Percentiles rank a stretch among this genome's conserved stretches.
phyloP scores from a whole-genome alignment of 2,329 filamentous ascomycete species.

The Pleomassaria siparia region DNA sequence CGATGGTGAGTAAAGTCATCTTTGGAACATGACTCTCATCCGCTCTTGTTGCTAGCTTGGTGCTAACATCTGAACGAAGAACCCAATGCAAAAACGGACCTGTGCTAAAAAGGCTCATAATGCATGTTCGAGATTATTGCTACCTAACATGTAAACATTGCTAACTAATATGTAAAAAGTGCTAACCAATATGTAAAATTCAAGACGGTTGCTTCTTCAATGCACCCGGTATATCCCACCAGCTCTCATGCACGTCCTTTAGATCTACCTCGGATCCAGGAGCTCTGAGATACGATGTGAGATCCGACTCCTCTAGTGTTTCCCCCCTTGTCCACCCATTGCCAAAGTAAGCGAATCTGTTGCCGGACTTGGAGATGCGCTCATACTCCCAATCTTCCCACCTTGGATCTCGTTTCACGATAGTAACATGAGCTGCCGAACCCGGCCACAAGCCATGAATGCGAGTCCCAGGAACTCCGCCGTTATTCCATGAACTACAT shows the following conservation, averaged over 20 bases:
- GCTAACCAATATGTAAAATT: neutral
- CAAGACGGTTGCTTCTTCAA: constrained; percentile 9
- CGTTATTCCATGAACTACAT: constrained; percentile 74
- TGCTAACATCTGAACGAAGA: too few relatives aligned
- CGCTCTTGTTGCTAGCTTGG: too few relatives aligned
- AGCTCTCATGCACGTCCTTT: constrained; percentile 65
- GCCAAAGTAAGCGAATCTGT: constrained; percentile 65
- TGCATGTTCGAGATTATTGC: too few relatives aligned
- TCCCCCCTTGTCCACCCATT: constrained; percentile 68
- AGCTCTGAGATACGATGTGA: constrained; percentile 64
- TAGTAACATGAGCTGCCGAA: constrained; percentile 63
- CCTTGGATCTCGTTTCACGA: constrained; percentile 57
- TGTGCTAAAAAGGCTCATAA: too few relatives aligned
- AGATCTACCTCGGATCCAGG: constrained; percentile 59
- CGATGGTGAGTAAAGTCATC: neutral
- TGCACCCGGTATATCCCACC: constrained; percentile 51
- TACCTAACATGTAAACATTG: too few relatives aligned
- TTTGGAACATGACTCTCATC: neutral
- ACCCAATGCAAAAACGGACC: too few relatives aligned
- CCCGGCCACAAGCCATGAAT: constrained; percentile 73
- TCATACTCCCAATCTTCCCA: constrained; percentile 64
- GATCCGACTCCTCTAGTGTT: constrained; percentile 56
- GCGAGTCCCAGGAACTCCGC: constrained; percentile 57
- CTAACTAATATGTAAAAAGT: too few relatives aligned
- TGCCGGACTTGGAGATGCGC: constrained; percentile 47